Conservation (phyloP, 176 grass and related monocot species). For the Hordeum vulgare region DNA sequence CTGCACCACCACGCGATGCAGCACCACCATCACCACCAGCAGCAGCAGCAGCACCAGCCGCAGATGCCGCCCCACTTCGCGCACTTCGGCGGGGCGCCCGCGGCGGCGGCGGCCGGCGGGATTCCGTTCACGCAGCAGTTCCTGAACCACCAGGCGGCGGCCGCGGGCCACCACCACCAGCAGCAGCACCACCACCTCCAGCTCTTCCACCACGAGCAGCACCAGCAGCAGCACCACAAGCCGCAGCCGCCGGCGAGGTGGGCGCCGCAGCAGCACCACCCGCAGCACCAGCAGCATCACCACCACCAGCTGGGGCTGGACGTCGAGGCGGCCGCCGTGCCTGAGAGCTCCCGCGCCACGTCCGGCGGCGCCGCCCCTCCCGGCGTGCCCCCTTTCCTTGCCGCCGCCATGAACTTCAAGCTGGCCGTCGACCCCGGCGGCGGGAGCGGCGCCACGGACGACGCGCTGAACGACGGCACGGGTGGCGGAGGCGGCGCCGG, state of each 20-base stretch:
- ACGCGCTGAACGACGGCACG: conserved; percentile 45
- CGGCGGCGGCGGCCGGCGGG: neutral
- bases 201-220: conserved; percentile 61
- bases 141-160: conserved; percentile 56
- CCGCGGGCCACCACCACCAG: neutral
- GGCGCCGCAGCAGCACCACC: conserved; percentile 16
- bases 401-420: conserved; percentile 81
- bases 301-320: conserved; percentile 74
- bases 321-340: conserved; percentile 57
- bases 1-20: conserved; percentile 51
- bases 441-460: conserved; percentile 61
- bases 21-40: conserved; percentile 27
- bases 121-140: conserved; percentile 83
- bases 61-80: conserved; percentile 44
- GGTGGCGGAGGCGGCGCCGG: conserved; percentile 27
- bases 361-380: conserved; percentile 24
- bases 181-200: conserved; percentile 46
- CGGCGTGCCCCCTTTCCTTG: conserved; percentile 47
- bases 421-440: conserved; percentile 52
- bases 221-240: conserved; percentile 48
- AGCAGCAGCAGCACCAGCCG: neutral
- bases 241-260: conserved; percentile 12
- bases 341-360: conserved; percentile 26
- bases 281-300: conserved; percentile 18
- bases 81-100: conserved; percentile 30